Conservation (phyloP, 1,284 basidiomycete genomes). For the Phellopilus nigrolimitatus region DNA sequence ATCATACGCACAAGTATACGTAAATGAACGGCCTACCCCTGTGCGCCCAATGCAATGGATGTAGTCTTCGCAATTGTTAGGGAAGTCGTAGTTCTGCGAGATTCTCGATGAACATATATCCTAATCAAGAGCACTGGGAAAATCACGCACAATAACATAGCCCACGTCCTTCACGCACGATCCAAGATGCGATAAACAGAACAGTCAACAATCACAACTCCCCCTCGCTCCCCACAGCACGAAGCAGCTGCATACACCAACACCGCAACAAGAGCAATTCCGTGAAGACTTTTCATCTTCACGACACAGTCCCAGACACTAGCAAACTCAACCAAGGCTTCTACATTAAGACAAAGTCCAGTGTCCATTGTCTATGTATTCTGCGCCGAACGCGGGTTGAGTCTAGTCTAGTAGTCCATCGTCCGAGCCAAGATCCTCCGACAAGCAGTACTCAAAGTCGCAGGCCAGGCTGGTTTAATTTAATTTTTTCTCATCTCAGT, state of each 20-base stretch:
- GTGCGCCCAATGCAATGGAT: slow-evolving; percentile 92
- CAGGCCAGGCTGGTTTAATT: slow-evolving; percentile 21
- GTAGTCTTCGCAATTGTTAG: slow-evolving; percentile 94
- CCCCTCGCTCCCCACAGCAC: too few relatives aligned
- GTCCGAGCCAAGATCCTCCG: slow-evolving; percentile 23
- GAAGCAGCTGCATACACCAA: slow-evolving; percentile 21
- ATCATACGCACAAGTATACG: slow-evolving; percentile 19
- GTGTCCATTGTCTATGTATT: too few relatives aligned
- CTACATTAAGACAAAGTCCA: too few relatives aligned
- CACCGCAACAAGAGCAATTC: slow-evolving; percentile 29
- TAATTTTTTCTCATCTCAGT: too few relatives aligned
- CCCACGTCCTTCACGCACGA: slow-evolving; percentile 88
- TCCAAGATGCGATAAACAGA: slow-evolving; percentile 28
- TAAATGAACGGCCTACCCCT: slow-evolving; percentile 46
- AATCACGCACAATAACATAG: slow-evolving; percentile 76
- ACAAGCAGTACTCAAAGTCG: slow-evolving; percentile 16
- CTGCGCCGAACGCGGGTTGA: too few relatives aligned
- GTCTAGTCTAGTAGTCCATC: slow-evolving; percentile 9
- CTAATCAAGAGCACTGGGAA: slow-evolving; percentile 11
- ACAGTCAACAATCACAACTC: too few relatives aligned
- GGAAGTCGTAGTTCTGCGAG: slow-evolving; percentile 89
- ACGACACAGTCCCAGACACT: too few relatives aligned
- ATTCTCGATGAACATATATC: slow-evolving; percentile 25
- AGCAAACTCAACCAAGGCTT: too few relatives aligned
- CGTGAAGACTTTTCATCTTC: slow-evolving; percentile 4